A percentile compares a stretch with the other conserved stretches of the same genome.
Evolutionary conservation across 2,329 filamentous ascomycete genomes (phyloP).

Genomic region (Ceratocystis destructans): DNA sequence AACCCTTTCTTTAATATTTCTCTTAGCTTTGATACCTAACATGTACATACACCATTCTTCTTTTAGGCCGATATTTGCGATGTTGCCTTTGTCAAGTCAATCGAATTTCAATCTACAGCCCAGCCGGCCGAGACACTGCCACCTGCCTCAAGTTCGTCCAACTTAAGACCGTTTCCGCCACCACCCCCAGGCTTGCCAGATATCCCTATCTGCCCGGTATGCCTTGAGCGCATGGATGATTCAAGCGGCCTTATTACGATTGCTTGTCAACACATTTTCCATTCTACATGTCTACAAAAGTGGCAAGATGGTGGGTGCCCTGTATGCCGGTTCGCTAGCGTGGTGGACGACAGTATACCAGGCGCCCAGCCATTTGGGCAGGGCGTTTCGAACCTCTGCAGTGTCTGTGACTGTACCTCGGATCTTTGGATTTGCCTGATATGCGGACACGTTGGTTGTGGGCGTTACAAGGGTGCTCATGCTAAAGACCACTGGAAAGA

Average conservation of each 20-base stretch:
- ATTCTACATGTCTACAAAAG: constrained; percentile 89
- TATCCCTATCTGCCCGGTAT: constrained; percentile 89
- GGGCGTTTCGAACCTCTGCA: constrained; percentile 56
- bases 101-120: constrained; percentile 61
- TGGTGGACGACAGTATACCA: constrained; percentile 34
- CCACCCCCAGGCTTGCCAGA: constrained; percentile 75
- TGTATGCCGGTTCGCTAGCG: constrained; percentile 74
- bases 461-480: constrained; percentile 84
- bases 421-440: constrained; percentile 95
- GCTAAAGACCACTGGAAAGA: constrained; percentile 89
- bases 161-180: constrained; percentile 46
- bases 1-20: not conserved
- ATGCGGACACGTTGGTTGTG: constrained; percentile 84
- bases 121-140: constrained; percentile 37
- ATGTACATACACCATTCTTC: constrained; percentile 19
- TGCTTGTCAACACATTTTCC: constrained; percentile 93
- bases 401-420: constrained; percentile 60
- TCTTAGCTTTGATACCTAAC: not conserved
- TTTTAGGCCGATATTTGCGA: constrained; percentile 76
- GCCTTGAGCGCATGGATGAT: constrained; percentile 95
- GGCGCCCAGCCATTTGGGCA: constrained; percentile 39
- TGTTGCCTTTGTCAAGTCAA: constrained; percentile 85
- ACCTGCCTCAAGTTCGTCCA: constrained; percentile 29
- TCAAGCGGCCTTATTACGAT: constrained; percentile 91
- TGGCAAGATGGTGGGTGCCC: constrained; percentile 93